Evolutionary conservation across 768 basidiomycete genomes (phyloP), one percentile per base, ranked within the genome.

Genomic region (Tylopilus balloui): DNA sequence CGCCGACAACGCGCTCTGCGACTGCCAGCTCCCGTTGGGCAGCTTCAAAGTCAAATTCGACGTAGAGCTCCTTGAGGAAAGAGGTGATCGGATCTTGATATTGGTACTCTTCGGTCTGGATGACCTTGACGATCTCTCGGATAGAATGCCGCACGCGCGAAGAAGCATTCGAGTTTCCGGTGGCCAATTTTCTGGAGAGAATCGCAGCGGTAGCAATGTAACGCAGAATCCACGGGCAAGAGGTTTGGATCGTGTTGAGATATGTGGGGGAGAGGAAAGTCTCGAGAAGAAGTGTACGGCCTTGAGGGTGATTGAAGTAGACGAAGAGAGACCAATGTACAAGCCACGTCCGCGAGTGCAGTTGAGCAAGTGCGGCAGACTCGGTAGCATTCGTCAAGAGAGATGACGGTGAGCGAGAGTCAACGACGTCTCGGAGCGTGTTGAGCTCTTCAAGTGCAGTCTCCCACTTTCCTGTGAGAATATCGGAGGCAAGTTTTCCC

Each of bases 271-370:
- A 80, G 64, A 98, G 86, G 84, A 97, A 99, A 1, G 90, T 92
- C 64, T 98, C 96, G 58, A 99, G 85, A 49, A 98, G 84, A 15
- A 91, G 81, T 0, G 88, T 89, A 35, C 93, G 84, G 23, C 92
- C 93, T 59, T 93, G 83, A 0, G 84, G 83, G 70, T 97, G 91
- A 73, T 96, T 97, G 76, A 93, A 99, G 73, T 95, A 98, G 48
- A 97, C 92, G 68, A 97, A 98, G 42, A 99, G 83, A 1, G 88
- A 90, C 96, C 95, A 99, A 71, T 98, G 96, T 7, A 91, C 83
- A 52, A 95, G 80, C 93, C 95, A 97, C 17, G 93, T 91, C 50
- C 96, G 83, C 3, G 92, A 90, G 69, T 97, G 93, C 25, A 99
- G 78, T 62, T 96, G 92, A 31, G 81, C 78, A 24, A 94, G 78